Conservation (phyloP, 2,329 filamentous ascomycete species). For the Xylaria arbuscula region DNA sequence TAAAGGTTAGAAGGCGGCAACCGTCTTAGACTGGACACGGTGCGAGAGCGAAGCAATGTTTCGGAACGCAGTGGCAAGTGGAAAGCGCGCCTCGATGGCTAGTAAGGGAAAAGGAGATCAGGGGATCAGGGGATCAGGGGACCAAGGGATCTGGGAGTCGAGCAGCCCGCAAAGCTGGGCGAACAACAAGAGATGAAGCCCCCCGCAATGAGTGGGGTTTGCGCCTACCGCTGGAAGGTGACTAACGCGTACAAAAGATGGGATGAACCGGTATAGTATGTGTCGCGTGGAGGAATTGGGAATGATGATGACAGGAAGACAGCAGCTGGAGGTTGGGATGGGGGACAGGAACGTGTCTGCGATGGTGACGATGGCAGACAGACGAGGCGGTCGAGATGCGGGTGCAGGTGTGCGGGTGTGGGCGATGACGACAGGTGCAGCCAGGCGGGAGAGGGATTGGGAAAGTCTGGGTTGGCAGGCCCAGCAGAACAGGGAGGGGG, state of each 20-base stretch:
- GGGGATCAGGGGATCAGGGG: background rate
- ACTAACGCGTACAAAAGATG: conserved; percentile 45
- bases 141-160: conserved; percentile 26
- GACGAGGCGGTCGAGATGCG: conserved; percentile 45
- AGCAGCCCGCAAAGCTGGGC: conserved; percentile 29
- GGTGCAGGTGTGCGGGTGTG: conserved; percentile 44
- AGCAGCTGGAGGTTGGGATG: conserved; percentile 39
- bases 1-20: background rate
- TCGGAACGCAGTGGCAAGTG: conserved; percentile 7
- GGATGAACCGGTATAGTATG: conserved; percentile 32
- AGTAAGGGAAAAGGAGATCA: conserved; percentile 3
- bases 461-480: conserved; percentile 47
- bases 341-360: conserved; percentile 36
- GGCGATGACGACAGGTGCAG: conserved; percentile 51
- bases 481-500: conserved; percentile 42
- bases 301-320: conserved; percentile 37
- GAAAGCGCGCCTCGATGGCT: conserved; percentile 19
- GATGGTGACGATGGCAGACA: conserved; percentile 29
- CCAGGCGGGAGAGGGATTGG: conserved; percentile 40
- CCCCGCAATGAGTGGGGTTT: conserved; percentile 53
- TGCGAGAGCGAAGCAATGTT: conserved; percentile 6
- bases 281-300: conserved; percentile 47
- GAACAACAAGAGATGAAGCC: conserved; percentile 44
- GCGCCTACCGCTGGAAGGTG: conserved; percentile 48
- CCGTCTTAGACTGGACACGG: conserved; percentile 5